phyloP scores from a whole-genome alignment of 495 filamentous ascomycete species.

The Lophiostoma macrostomum region DNA sequence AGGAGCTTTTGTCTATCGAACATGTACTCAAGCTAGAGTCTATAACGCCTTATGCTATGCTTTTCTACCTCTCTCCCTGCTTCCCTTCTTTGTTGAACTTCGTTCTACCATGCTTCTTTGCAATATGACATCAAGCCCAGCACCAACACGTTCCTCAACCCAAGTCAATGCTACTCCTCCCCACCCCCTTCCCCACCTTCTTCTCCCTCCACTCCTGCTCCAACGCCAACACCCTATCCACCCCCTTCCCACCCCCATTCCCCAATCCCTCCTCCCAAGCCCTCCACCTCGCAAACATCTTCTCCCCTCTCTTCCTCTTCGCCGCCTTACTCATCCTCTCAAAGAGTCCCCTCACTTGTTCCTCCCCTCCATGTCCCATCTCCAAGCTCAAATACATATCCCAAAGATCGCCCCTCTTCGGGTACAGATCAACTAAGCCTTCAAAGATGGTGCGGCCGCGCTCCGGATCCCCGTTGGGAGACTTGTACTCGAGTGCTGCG shows the following conservation, averaged over 20 bases:
- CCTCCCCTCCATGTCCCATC: slow-evolving; percentile 59
- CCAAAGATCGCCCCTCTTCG: slow-evolving; percentile 88
- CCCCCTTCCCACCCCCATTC: slow-evolving; percentile 35
- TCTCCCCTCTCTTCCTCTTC: slow-evolving; percentile 39
- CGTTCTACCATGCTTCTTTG: too few relatives aligned
- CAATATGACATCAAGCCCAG: too few relatives aligned
- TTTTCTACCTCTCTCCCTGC: too few relatives aligned
- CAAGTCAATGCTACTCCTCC: slow-evolving; percentile 22
- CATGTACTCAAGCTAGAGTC: too few relatives aligned
- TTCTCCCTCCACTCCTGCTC: slow-evolving; percentile 37
- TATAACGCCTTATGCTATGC: too few relatives aligned
- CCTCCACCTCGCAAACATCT: slow-evolving; percentile 42
- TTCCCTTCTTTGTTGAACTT: too few relatives aligned
- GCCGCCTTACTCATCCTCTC: slow-evolving; percentile 71
- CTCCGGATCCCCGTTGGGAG: slow-evolving; percentile 77
- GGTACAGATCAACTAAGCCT: slow-evolving; percentile 75
- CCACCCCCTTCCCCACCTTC: slow-evolving; percentile 17
- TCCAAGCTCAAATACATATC: slow-evolving; percentile 88
- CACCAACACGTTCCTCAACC: too few relatives aligned
- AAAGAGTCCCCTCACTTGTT: slow-evolving; percentile 70
- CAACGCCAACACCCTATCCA: slow-evolving; percentile 33
- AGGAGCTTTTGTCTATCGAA: too few relatives aligned
- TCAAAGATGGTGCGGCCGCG: slow-evolving; percentile 94
- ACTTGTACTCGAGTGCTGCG: slow-evolving; percentile 85
- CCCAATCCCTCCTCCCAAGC: slow-evolving; percentile 41